phyloP scores from a whole-genome alignment of 768 basidiomycete genomes.

The Chalciporus pseudorubinellus region DNA sequence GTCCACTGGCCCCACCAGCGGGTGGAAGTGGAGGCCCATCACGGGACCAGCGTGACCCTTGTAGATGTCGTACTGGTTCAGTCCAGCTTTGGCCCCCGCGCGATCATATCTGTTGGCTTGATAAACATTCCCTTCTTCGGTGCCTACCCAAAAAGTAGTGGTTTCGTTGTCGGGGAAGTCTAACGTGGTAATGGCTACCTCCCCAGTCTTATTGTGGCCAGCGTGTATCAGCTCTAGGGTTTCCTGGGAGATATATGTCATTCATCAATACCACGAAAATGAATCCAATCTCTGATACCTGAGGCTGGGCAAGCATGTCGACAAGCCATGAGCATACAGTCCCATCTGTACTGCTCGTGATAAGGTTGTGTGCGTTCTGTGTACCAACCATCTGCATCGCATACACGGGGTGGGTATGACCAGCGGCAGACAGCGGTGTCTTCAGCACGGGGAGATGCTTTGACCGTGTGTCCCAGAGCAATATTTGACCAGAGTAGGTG shows the following conservation, averaged over 20 bases:
- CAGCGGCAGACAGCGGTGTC: constrained; percentile 92
- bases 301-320: constrained; percentile 98
- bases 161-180: constrained; percentile 97
- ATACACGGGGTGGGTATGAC: constrained; percentile 98
- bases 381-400: constrained; percentile 98
- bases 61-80: constrained; percentile 92
- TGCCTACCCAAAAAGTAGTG: constrained; percentile 95
- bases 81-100: constrained; percentile 92
- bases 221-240: constrained; percentile 85
- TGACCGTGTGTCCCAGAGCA: constrained; percentile 97
- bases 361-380: constrained; percentile 96
- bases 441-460: constrained; percentile 96
- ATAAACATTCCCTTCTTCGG: constrained; percentile 96
- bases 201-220: constrained; percentile 94
- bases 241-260: constrained; percentile 55
- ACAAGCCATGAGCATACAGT: constrained; percentile 97
- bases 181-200: constrained; percentile 90
- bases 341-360: constrained; percentile 96
- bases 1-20: constrained; percentile 85
- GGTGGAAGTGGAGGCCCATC: constrained; percentile 94
- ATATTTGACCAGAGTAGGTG: constrained; percentile 98
- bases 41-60: constrained; percentile 91
- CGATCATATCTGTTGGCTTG: constrained; percentile 97
- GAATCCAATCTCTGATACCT: constrained; percentile 47
- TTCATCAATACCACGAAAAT: background rate